Conservation (phyloP, 306 rosid species). For the Quercus gilva region DNA sequence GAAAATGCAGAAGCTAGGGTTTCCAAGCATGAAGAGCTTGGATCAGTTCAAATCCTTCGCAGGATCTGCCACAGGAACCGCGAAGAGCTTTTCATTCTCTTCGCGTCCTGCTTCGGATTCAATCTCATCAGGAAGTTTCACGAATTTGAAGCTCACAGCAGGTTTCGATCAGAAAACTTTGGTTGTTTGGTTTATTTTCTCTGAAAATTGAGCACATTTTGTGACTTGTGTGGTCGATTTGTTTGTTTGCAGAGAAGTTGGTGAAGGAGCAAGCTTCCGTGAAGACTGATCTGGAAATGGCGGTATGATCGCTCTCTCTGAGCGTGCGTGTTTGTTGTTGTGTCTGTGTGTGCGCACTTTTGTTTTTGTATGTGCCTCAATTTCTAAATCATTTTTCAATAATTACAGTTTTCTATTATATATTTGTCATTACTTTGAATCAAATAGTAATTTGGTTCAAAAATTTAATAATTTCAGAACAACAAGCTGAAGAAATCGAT, state of each 20-base stretch:
- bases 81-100: conserved; percentile 53
- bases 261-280: conserved; percentile 87
- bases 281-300: conserved; percentile 85
- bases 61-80: conserved; percentile 45
- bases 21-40: conserved; percentile 66
- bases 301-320: conserved; percentile 44
- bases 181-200: conserved; percentile 14
- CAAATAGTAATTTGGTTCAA: background rate
- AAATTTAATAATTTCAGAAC: conserved; percentile 46
- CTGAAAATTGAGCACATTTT: conserved; percentile 17
- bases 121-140: conserved; percentile 61
- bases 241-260: conserved; percentile 58
- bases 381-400: background rate
- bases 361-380: background rate
- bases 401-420: background rate
- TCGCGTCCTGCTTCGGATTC: conserved; percentile 51
- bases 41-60: conserved; percentile 78
- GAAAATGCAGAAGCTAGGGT: conserved; percentile 54
- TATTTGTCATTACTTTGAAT: conserved; percentile 1
- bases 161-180: conserved; percentile 38
- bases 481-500: conserved; percentile 69
- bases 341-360: background rate
- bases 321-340: background rate
- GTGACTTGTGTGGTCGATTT: conserved; percentile 19
- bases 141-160: conserved; percentile 84